phyloP scores from a whole-genome alignment of 2,329 filamentous ascomycete species.

The Phaeosphaeria sp. region DNA sequence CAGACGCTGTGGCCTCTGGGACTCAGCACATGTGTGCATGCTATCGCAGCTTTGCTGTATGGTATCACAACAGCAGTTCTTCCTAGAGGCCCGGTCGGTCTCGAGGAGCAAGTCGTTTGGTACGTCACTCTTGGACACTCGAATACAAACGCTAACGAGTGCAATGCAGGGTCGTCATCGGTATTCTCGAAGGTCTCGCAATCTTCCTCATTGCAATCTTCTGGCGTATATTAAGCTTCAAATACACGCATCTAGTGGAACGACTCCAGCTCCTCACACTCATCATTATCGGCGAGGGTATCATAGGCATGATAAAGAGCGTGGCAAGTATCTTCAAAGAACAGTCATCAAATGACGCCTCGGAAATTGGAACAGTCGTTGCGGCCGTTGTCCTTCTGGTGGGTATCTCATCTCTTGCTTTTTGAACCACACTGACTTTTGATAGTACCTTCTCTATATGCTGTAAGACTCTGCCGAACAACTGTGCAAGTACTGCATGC shows the following conservation, averaged over 20 bases:
- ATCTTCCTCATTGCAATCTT: conserved; percentile 32
- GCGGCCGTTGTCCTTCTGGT: conserved; percentile 21
- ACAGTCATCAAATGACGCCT: conserved; percentile 22
- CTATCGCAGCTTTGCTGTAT: conserved; percentile 19
- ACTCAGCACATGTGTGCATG: conserved; percentile 22
- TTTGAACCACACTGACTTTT: no score
- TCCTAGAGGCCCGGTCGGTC: conserved; percentile 13
- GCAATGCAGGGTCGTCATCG: conserved; percentile 19
- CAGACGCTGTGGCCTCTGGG: conserved; percentile 27
- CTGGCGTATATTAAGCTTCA: conserved; percentile 63
- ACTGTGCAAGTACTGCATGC: no score
- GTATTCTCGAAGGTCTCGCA: conserved; percentile 26
- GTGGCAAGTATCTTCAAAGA: conserved; percentile 31
- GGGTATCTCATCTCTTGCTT: no score
- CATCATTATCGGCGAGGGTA: conserved; percentile 69
- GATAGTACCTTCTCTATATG: conserved; percentile 62
- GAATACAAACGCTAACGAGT: conserved; percentile 1
- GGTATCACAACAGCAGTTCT: conserved; percentile 18
- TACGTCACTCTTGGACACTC: conserved; percentile 1
- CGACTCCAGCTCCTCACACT: conserved; percentile 66
- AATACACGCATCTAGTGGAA: conserved; percentile 65
- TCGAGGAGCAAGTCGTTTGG: conserved; percentile 26
- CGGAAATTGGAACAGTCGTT: conserved; percentile 28
- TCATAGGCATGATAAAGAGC: conserved; percentile 60
- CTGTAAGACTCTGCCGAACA: conserved; percentile 23